Conservation (phyloP, 208 protist genomes). For the Trypanosoma melophagium region DNA sequence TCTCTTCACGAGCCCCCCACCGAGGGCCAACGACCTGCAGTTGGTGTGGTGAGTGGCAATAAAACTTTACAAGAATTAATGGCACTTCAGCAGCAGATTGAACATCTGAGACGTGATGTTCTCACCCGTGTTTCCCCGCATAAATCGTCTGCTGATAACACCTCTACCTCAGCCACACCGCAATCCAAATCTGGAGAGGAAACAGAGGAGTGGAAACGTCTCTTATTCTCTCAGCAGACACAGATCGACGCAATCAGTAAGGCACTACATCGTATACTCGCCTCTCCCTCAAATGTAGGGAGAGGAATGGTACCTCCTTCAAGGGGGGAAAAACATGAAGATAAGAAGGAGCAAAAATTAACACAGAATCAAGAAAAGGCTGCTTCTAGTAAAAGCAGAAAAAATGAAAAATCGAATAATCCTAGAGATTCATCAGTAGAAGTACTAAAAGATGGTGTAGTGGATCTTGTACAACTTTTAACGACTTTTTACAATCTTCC, state of each 20-base stretch:
- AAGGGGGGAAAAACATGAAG: neutral
- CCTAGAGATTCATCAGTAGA: slow-evolving; percentile 6
- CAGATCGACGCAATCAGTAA: slow-evolving; percentile 6
- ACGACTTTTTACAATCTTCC: slow-evolving; percentile 29
- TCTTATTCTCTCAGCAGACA: slow-evolving; percentile 10
- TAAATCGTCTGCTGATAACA: neutral
- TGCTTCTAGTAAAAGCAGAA: neutral
- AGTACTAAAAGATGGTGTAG: neutral
- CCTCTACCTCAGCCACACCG: neutral
- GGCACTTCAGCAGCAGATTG: slow-evolving; percentile 1
- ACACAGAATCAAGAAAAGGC: neutral
- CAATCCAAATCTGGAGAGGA: neutral
- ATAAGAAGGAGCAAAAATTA: neutral
- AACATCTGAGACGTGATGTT: neutral
- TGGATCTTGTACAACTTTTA: slow-evolving; percentile 29
- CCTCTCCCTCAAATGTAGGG: neutral
- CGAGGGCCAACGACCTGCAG: neutral
- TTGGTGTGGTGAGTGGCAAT: neutral
- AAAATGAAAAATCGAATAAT: neutral
- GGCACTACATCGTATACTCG: neutral
- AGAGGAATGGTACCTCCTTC: neutral
- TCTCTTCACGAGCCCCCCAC: neutral
- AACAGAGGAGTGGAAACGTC: neutral
- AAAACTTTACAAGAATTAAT: neutral
- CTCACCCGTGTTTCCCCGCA: neutral